Evolutionary conservation across 345 rosid genomes (phyloP).

Genomic region (Syzygium aromaticum): DNA sequence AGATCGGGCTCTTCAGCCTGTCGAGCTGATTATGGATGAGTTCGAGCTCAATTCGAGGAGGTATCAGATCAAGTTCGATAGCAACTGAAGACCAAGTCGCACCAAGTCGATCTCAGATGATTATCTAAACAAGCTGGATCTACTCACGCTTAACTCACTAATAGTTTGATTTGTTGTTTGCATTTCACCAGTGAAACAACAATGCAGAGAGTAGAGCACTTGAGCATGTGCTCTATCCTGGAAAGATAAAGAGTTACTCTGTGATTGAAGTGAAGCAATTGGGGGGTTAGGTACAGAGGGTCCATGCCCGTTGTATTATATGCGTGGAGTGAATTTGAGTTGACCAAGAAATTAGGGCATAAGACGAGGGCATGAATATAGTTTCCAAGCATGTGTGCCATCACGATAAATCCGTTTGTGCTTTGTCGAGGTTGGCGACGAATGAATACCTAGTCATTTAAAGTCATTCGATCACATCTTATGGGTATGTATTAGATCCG

Average conservation of each 20-base stretch:
- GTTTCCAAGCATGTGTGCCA: neutral
- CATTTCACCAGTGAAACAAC: neutral
- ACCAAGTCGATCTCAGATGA: neutral
- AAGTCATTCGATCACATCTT: neutral
- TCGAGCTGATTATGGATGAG: neutral
- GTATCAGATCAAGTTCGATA: neutral
- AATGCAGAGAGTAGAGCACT: neutral
- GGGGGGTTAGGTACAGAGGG: neutral
- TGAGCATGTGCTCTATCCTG: neutral
- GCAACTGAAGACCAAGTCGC: neutral
- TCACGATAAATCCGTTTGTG: rapidly evolving
- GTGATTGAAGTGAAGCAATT: neutral
- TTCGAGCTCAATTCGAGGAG: neutral
- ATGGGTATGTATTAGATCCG: neutral
- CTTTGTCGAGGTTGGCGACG: neutral
- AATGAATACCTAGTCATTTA: neutral
- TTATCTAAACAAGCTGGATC: neutral
- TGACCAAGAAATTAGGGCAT: neutral
- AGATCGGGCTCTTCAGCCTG: neutral
- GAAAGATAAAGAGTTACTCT: neutral
- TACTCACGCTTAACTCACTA: neutral
- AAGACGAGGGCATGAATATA: neutral
- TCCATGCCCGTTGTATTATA: neutral
- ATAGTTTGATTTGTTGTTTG: neutral
- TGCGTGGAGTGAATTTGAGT: neutral